Evolutionary conservation across 2,329 filamentous ascomycete species (phyloP), one percentile per base, ranked within the genome.

Genomic region (Ophiostoma australiae): DNA sequence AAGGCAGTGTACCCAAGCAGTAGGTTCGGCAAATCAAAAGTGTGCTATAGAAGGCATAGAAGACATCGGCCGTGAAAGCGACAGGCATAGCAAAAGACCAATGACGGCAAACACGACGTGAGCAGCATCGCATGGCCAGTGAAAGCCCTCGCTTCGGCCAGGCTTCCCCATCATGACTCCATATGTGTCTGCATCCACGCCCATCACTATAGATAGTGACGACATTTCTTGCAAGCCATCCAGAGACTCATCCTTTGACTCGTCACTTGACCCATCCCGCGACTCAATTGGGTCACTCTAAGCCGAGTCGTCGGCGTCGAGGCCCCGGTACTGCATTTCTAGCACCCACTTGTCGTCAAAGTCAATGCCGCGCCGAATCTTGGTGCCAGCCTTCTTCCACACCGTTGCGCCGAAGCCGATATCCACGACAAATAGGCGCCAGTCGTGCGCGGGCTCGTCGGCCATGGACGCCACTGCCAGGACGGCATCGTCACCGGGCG

Each of bases 291-390:
- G 13, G 27, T 10, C 35, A 35, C 35, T 20, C 63, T 66, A 66
- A 39, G 33, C 63, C 63, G 63, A 66, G 17, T 72, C 71, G 27
- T 70, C 71, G 8, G 52, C 66, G 15, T 69, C 63, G 4, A 70
- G 33, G 15, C 69, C 72, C 1, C 31, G 71, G 52, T 74, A 75
- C 41, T n/a, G 81, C 80, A 95, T 86, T 76, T 90, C 88, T 17
- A 96, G 84, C 73, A 95, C 89, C 94, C 94, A 98, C 74, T 89
- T 87, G 72, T 89, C 89, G 33, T 92, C 93, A 83, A 97, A 98
- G 76, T 94, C 93, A 71, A 97, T 90, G 0, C 93, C 93, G 74
- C 92, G 89, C 27, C 93, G 88, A 69, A 93, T 87, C 77, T 91
- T 90, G 4, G 91, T 92, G 1, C 92, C 91, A 0, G 91, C 91